Percentiles rank a stretch among this genome's conserved stretches.
These are phyloP conservation scores for Fusarium torulosum DNA, from an alignment of 2,329 filamentous ascomycete genomes.

Conservation along the genomic window DNA sequence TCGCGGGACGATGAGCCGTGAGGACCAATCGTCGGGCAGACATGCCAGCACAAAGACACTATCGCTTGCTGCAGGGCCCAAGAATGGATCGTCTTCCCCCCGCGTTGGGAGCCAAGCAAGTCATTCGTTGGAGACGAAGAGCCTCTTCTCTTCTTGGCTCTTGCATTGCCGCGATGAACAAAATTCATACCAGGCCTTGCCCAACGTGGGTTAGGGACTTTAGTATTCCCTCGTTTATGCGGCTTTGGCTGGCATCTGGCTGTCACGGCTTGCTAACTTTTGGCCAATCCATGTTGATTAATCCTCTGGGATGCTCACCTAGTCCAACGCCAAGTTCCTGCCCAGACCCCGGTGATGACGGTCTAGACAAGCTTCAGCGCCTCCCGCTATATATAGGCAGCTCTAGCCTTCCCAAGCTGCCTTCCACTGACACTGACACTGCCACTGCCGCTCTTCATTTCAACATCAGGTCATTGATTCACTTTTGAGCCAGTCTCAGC, in stretches of 20 bases:
- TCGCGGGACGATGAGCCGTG: conserved; percentile 18
- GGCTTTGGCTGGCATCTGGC: conserved; percentile 4
- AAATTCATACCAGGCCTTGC: conserved; percentile 16
- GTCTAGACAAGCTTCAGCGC: conserved; percentile 30
- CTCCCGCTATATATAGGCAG: conserved; percentile 36
- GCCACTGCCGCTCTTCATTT: conserved; percentile 10
- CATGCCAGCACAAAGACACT: conserved; percentile 29
- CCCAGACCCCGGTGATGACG: conserved; percentile 23
- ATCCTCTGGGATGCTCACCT: conserved; percentile 7
- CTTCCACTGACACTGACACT: conserved; percentile 17
- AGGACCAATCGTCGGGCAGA: conserved; percentile 34
- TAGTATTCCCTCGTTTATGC: conserved; percentile 28
- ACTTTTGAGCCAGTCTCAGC: conserved; percentile 31
- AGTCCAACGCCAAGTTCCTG: conserved; percentile 22
- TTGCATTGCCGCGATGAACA: conserved; percentile 3
- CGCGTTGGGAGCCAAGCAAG: conserved; percentile 20
- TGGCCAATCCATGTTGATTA: conserved; percentile 20
- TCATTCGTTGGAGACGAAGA: conserved; percentile 32
- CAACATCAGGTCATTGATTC: conserved; percentile 20
- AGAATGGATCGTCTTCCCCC: conserved; percentile 24
- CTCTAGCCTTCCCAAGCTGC: conserved; percentile 15
- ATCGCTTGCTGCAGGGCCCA: conserved; percentile 20
- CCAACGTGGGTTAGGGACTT: conserved; percentile 23
- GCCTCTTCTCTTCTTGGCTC: conserved; percentile 39
- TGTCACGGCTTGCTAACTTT: conserved; percentile 11